A percentile compares a stretch with the other conserved stretches of the same genome.
phyloP scores from a whole-genome alignment of 2,329 filamentous ascomycete genomes.

The Trichoderma arundinaceum region DNA sequence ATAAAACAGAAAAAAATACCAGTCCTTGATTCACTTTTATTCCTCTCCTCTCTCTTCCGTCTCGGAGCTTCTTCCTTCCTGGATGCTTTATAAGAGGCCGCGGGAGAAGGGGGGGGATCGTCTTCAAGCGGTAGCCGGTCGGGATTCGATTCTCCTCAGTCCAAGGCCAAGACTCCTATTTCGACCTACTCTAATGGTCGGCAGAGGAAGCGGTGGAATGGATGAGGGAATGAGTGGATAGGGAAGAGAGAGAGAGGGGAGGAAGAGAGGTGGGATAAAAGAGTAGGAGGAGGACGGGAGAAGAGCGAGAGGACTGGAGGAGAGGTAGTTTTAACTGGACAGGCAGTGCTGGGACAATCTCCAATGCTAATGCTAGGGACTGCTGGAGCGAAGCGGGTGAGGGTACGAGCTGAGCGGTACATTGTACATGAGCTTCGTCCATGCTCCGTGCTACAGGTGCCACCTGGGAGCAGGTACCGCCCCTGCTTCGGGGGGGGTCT shows the following conservation, averaged over 20 bases:
- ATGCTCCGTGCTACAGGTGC: constrained; percentile 17
- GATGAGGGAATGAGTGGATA: constrained; percentile 62
- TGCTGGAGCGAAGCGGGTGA: constrained; percentile 16
- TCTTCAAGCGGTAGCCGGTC: constrained; percentile 38
- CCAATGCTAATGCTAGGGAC: background rate
- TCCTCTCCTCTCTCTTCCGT: constrained; percentile 35
- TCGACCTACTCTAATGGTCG: constrained; percentile 44
- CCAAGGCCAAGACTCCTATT: constrained; percentile 41
- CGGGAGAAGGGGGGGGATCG: constrained; percentile 33
- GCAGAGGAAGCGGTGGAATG: constrained; percentile 56
- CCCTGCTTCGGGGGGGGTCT: constrained; percentile 16
- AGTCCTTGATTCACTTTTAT: constrained; percentile 45
- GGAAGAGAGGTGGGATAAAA: constrained; percentile 55
- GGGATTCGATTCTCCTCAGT: constrained; percentile 44
- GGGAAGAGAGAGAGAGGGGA: constrained; percentile 51
- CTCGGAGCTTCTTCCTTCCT: constrained; percentile 40
- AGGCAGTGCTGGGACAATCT: constrained; percentile 30
- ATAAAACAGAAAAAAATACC: constrained; percentile 44
- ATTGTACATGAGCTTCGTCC: constrained; percentile 7
- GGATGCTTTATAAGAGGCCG: constrained; percentile 38
- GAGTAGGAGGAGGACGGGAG: constrained; percentile 60
- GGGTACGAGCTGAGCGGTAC: constrained; percentile 30
- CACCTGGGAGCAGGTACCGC: background rate
- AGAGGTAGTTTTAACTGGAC: constrained; percentile 51
- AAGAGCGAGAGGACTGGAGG: constrained; percentile 62